phyloP scores from a whole-genome alignment of 2,329 filamentous ascomycete genomes.

The Pseudogymnoascus sp. region DNA sequence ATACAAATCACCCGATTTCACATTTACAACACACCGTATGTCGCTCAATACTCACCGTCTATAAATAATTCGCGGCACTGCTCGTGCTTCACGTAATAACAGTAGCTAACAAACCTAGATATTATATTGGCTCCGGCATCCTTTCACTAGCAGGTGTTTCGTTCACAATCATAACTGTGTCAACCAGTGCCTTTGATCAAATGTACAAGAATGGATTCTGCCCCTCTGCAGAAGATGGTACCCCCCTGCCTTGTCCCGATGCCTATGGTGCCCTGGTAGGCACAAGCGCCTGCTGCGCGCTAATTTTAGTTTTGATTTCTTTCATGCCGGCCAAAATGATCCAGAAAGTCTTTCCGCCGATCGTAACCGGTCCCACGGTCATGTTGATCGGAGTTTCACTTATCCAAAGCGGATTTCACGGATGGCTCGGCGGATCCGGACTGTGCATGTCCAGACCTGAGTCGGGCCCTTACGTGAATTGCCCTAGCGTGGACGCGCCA shows the following conservation, averaged over 20 bases:
- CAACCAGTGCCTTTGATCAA: slow-evolving; percentile 51
- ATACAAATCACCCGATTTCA: slow-evolving; percentile 62
- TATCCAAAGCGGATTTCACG: slow-evolving; percentile 57
- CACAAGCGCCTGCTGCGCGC: slow-evolving; percentile 41
- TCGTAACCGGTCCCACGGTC: slow-evolving; percentile 61
- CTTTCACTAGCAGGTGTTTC: slow-evolving; percentile 63
- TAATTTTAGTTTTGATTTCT: slow-evolving; percentile 55
- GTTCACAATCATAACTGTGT: slow-evolving; percentile 59
- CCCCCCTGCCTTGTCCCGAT: slow-evolving; percentile 52
- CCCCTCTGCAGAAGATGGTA: slow-evolving; percentile 47
- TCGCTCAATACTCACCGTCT: not conserved
- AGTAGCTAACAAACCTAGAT: not conserved
- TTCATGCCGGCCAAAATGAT: slow-evolving; percentile 55
- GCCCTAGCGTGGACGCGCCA: slow-evolving; percentile 60
- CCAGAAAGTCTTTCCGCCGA: slow-evolving; percentile 57
- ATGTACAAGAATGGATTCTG: slow-evolving; percentile 60
- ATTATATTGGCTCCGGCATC: slow-evolving; percentile 56
- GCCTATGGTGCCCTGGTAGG: slow-evolving; percentile 60
- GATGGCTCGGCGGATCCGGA: slow-evolving; percentile 72
- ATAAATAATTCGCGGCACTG: not conserved
- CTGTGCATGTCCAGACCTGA: slow-evolving; percentile 42
- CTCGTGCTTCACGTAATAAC: not conserved
- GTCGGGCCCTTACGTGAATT: slow-evolving; percentile 51
- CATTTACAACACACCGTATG: slow-evolving; percentile 50
- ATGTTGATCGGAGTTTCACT: slow-evolving; percentile 59